Base-by-base conservation (phyloP, 1,284 basidiomycete species). In the Cutaneotrichosporon cavernicola region DNA sequence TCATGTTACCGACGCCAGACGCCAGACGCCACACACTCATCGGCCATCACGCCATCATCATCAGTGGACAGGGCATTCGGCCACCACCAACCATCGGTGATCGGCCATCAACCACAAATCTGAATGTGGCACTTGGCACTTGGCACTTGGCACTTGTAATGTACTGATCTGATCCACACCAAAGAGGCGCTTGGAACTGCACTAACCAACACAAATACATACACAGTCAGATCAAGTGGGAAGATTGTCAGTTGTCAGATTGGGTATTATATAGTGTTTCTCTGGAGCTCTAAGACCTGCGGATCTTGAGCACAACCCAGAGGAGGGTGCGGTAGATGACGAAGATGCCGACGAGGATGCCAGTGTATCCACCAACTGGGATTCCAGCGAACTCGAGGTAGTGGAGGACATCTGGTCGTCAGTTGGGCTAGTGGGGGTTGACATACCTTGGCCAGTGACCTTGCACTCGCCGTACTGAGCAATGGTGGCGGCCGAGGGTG, bases 401-500 rank as follows among this genome's bases (percentile, higher is more conserved):
- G 34, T 72, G 63, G 18, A 81, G 65, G 9, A 71, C 71, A 56
- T 72, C 70, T 59, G 59, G 76, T 56, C 38, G 40, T 43, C 16
- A 43, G 40, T 13, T 43, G 13, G 36, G 40, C 40, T 43, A 16
- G 40, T 16, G 40, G 36, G 9, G 40, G 5, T 16, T 6, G 14
- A 16, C 40, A 18, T 18, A 43, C 40, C 40, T 43, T 43, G 11
- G 43, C 43, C 80, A 72, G 18, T 73, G 53, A 60, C 82, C 69
- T 38, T 56, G 65, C 58, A 74, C 60, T 65, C 74, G 62, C 83
- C 77, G 58, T 82, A 84, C 67, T 84, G 82, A 75, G 85, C 84
- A 47, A 70, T 63, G 69, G 81, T 60, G 72, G 22, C 73, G 65
- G 38, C 50, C 2, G 61, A 63, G 5, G 66, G 47, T 5, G 66